phyloP scores from a whole-genome alignment of 495 filamentous ascomycete species.

The Patellaria atrata region DNA sequence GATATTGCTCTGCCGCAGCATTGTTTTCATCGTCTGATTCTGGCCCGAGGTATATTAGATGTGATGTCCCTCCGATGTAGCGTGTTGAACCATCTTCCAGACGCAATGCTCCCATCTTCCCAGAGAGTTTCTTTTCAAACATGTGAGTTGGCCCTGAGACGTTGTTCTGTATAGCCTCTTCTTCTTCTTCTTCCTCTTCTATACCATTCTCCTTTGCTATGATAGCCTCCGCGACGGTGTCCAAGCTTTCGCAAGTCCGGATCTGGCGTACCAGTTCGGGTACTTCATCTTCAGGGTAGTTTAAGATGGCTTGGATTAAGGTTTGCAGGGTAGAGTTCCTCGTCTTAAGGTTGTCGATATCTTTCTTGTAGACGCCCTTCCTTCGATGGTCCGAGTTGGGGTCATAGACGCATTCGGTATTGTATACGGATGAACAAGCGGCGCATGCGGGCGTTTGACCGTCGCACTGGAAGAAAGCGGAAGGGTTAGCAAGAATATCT shows the following conservation, averaged over 20 bases:
- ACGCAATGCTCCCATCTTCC: slow-evolving; percentile 82
- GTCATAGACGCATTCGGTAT: slow-evolving; percentile 87
- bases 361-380: slow-evolving; percentile 93
- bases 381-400: slow-evolving; percentile 89
- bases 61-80: slow-evolving; percentile 89
- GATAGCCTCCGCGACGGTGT: slow-evolving; percentile 75
- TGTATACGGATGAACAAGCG: slow-evolving; percentile 88
- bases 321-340: slow-evolving; percentile 80
- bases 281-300: slow-evolving; percentile 72
- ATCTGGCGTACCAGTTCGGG: slow-evolving; percentile 72
- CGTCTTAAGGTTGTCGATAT: slow-evolving; percentile 79
- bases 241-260: slow-evolving; percentile 79
- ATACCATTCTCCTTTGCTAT: slow-evolving; percentile 38
- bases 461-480: slow-evolving; percentile 51
- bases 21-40: slow-evolving; percentile 24
- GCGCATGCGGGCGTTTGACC: slow-evolving; percentile 85
- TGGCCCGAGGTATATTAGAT: slow-evolving; percentile 62
- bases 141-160: slow-evolving; percentile 30
- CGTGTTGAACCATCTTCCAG: slow-evolving; percentile 82
- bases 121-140: slow-evolving; percentile 75
- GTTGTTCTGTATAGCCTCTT: slow-evolving; percentile 22
- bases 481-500: slow-evolving; percentile 10
- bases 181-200: slow-evolving; percentile 25
- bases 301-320: slow-evolving; percentile 82
- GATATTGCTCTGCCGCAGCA: slow-evolving; percentile 27